Evolutionary conservation across 192 early-diverging fungal species (phyloP), one percentile per base, ranked within the genome.

Genomic region (Podila epicladia): DNA sequence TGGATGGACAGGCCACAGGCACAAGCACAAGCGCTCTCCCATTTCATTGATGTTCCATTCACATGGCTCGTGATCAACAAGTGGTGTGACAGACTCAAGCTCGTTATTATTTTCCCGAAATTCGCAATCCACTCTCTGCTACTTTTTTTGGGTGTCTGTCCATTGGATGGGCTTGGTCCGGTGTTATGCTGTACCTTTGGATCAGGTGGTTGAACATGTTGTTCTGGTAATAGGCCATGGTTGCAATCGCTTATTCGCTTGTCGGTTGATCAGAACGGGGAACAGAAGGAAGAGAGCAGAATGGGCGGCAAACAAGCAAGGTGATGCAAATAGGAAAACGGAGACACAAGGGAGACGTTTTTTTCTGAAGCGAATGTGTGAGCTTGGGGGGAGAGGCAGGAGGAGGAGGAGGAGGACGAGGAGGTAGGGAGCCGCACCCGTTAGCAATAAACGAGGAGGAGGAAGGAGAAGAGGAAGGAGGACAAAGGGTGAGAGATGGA

Each of bases 131-230:
- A 55, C 53, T 55, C 53, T 55, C 17, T 15, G 17, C 41, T 3
- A 55, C 20, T 55, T n/a, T 24, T 55, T 55, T 20, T 24, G 53
- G 24, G 24, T 55, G 22, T 26, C 9, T 24, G 53, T 26, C 24
- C 24, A 55, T 55, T 45, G 41, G 11, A 17, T 17, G 15, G 12
- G 13, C 41, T 37, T 45, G 41, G 13, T 11, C 15, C 15, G 41
- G 13, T 45, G 15, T 15, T 45, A 11, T 15, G 13, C 41, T 45
- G 53, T 80, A 80, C 77, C 55, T 80, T 31, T 73, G 64, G 77
- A 73, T 69, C 71, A 80, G 65, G 63, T 80, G 77, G 71, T 80
- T 80, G 51, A 80, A 80, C 66, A 80, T 72, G 75, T 77, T 79
- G 65, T 73, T 73, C 62, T 69, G 77, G 61, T 80, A 65, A 26